A percentile compares a stretch with the other conserved stretches of the same genome.
Conservation (phyloP, 1,284 basidiomycete species). For the Ustilago tritici region DNA sequence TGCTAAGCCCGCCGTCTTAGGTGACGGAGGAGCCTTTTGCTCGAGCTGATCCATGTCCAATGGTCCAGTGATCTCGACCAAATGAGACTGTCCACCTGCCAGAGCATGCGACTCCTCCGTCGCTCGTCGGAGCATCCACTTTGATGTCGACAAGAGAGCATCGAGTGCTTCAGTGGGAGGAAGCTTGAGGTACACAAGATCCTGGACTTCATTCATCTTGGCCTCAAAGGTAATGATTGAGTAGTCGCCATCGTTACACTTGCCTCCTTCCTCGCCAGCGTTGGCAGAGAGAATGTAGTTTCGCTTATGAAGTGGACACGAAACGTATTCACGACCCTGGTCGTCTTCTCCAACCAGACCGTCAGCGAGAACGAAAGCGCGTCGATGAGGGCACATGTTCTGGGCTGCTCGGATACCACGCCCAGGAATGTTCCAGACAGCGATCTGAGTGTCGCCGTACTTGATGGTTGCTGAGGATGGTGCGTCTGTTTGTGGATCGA, state of each 20-base stretch:
- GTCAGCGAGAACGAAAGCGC: slow-evolving; percentile 80
- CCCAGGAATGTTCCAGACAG: slow-evolving; percentile 76
- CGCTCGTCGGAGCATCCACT: slow-evolving; percentile 73
- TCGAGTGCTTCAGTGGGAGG: slow-evolving; percentile 77
- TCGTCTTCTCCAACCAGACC: slow-evolving; percentile 72
- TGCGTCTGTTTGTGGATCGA: slow-evolving; percentile 73
- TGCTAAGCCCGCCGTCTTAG: slow-evolving; percentile 10
- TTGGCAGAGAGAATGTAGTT: slow-evolving; percentile 74
- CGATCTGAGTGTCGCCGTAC: slow-evolving; percentile 80
- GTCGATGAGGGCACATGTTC: slow-evolving; percentile 77
- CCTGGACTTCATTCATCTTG: slow-evolving; percentile 72
- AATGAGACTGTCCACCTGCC: slow-evolving; percentile 43
- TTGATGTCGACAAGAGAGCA: slow-evolving; percentile 76
- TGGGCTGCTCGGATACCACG: slow-evolving; percentile 78
- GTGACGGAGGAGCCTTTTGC: not conserved
- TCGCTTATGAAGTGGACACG: slow-evolving; percentile 79
- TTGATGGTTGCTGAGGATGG: slow-evolving; percentile 76
- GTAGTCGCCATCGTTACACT: slow-evolving; percentile 77
- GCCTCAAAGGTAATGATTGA: slow-evolving; percentile 77
- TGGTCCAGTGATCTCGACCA: slow-evolving; percentile 52
- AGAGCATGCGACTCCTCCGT: slow-evolving; percentile 60
- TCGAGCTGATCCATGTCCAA: slow-evolving; percentile 38
- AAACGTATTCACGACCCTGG: slow-evolving; percentile 55
- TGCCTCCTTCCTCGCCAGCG: slow-evolving; percentile 73
- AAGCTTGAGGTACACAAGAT: slow-evolving; percentile 73